These are phyloP conservation scores for Dunaliella sp. DNA, from an alignment of 139 green algal genomes.

Conservation along the genomic window DNA sequence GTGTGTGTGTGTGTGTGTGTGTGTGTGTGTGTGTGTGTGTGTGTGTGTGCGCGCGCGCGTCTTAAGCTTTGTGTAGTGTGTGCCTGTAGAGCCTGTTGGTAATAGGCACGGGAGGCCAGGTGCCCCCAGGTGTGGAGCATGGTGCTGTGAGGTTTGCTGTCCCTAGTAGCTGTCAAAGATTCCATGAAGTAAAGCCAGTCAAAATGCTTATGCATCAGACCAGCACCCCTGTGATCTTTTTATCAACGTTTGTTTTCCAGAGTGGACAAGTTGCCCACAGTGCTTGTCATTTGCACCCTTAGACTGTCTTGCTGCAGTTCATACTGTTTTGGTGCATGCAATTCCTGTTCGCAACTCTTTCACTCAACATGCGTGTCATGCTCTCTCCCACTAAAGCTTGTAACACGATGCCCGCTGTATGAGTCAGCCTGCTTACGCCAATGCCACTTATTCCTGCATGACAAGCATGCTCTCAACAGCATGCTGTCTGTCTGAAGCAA, in stretches of 20 bases:
- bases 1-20: background rate
- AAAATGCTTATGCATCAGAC: no score
- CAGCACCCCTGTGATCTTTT: no score
- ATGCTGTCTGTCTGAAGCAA: background rate
- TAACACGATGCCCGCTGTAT: no score
- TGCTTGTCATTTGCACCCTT: conserved; percentile 5
- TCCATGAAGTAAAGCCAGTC: no score
- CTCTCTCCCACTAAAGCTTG: no score
- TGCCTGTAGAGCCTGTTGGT: background rate
- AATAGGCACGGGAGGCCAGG: background rate
- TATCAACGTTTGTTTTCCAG: no score
- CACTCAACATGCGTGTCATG: no score
- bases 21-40: background rate
- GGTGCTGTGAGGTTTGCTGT: background rate
- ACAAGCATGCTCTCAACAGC: background rate
- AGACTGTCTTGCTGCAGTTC: conserved; percentile 28
- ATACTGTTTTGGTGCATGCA: no score
- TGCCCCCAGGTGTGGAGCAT: no score
- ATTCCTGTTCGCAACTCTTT: no score
- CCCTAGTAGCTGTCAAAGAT: background rate
- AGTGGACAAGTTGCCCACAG: background rate
- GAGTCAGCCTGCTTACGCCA: background rate
- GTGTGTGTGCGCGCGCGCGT: background rate
- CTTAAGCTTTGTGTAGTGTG: background rate
- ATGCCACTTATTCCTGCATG: background rate